phyloP scores from a whole-genome alignment of 352 stramenopile species.

The Elongisporangium senticosum region DNA sequence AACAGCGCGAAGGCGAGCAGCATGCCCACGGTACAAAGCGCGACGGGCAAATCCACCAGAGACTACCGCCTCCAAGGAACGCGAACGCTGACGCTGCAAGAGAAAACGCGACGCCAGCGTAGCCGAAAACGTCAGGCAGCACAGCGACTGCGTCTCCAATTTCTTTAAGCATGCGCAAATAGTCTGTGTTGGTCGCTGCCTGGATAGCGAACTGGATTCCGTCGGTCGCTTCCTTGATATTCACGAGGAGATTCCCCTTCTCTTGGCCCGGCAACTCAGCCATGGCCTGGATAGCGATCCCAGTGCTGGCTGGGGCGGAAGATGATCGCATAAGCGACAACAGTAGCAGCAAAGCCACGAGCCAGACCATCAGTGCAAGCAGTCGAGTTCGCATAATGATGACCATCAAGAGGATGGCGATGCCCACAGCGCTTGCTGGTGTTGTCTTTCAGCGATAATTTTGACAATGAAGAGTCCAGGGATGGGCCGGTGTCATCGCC shows the following conservation, averaged over 20 bases:
- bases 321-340: not conserved
- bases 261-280: conserved; percentile 5
- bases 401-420: not conserved
- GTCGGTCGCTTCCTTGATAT: conserved; percentile 35
- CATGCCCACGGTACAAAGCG: too few relatives aligned
- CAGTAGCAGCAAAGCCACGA: not conserved
- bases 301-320: not conserved
- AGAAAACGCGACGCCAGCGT: conserved; percentile 37
- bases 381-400: not conserved
- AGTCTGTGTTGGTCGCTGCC: conserved; percentile 18
- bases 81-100: conserved; percentile 32
- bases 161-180: conserved; percentile 30
- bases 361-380: not conserved
- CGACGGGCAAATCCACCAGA: too few relatives aligned
- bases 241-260: conserved; percentile 13
- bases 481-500: not conserved
- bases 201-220: conserved; percentile 36
- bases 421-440: not conserved
- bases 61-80: conserved; percentile 3
- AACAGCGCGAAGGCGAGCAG: too few relatives aligned
- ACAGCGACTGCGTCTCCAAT: conserved; percentile 28
- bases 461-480: not conserved
- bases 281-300: conserved; percentile 20
- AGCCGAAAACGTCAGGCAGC: conserved; percentile 27
- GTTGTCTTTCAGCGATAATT: not conserved